A percentile compares a stretch with the other conserved stretches of the same genome.
phyloP scores from a whole-genome alignment of 129 eudicot genomes.

The Centrapalus pauciflorus region DNA sequence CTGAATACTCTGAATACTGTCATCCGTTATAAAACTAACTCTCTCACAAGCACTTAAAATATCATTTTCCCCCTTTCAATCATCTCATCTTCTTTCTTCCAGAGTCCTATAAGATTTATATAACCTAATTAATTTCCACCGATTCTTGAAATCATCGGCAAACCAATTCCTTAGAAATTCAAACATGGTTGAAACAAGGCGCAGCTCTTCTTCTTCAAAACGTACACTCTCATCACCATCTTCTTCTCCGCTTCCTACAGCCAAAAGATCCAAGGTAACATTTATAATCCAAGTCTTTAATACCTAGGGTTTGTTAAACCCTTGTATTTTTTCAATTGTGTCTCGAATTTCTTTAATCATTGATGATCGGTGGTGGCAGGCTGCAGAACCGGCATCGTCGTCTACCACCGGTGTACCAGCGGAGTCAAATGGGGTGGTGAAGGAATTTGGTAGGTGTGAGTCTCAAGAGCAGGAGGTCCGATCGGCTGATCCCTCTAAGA shows the following conservation, averaged over 20 bases:
- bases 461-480: not conserved
- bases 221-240: slow-evolving; percentile 59
- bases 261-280: slow-evolving; percentile 44
- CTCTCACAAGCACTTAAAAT: not conserved
- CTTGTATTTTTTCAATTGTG: not conserved
- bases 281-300: not conserved
- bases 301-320: too few species aligned
- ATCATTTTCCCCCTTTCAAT: not conserved
- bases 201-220: slow-evolving; percentile 73
- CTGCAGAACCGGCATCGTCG: not conserved
- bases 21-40: too few species aligned
- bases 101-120: too few species aligned
- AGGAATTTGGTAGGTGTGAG: not conserved
- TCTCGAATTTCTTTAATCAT: not conserved
- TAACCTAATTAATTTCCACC: too few species aligned
- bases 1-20: too few species aligned
- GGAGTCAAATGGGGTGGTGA: not conserved
- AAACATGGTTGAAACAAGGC: slow-evolving; percentile 89
- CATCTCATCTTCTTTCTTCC: not conserved
- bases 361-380: not conserved
- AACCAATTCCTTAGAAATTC: too few species aligned
- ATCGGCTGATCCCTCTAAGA: not conserved
- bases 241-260: slow-evolving; percentile 52
- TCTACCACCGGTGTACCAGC: not conserved
- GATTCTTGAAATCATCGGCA: too few species aligned